phyloP scores from a whole-genome alignment of 495 filamentous ascomycete genomes.

The Oidiodendron maius region DNA sequence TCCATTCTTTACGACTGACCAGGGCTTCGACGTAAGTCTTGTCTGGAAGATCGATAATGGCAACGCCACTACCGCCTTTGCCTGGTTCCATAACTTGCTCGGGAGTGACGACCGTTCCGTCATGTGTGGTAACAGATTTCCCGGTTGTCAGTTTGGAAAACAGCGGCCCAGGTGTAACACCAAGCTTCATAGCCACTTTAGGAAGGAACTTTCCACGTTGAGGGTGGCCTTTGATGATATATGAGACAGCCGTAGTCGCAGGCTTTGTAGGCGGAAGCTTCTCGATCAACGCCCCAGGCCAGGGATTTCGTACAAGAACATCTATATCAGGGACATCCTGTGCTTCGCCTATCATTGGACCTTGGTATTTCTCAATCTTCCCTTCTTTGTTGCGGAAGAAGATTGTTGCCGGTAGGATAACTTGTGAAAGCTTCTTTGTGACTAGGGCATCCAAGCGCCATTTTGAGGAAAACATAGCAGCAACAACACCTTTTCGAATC shows the following conservation, averaged over 20 bases:
- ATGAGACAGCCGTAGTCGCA: slow-evolving; percentile 65
- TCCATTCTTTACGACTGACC: slow-evolving; percentile 69
- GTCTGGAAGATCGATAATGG: slow-evolving; percentile 73
- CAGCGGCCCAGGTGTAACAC: slow-evolving; percentile 45
- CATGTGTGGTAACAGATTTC: slow-evolving; percentile 41
- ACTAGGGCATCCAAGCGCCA: slow-evolving; percentile 67
- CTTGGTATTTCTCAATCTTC: slow-evolving; percentile 59
- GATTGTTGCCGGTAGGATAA: slow-evolving; percentile 60
- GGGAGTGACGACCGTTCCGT: slow-evolving; percentile 50
- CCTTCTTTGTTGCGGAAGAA: slow-evolving; percentile 63
- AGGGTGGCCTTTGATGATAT: slow-evolving; percentile 70
- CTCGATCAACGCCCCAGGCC: slow-evolving; percentile 66
- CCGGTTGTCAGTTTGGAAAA: slow-evolving; percentile 47
- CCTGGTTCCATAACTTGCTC: slow-evolving; percentile 41
- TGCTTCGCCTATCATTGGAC: slow-evolving; percentile 50
- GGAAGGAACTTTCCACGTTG: slow-evolving; percentile 75
- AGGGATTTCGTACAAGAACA: slow-evolving; percentile 72
- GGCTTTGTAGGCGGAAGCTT: slow-evolving; percentile 60
- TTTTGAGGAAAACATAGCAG: slow-evolving; percentile 74
- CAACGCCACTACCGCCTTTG: slow-evolving; percentile 55
- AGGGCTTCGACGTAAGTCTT: slow-evolving; percentile 60
- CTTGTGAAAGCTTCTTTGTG: slow-evolving; percentile 57
- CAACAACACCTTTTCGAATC: slow-evolving; percentile 54
- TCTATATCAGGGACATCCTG: slow-evolving; percentile 54
- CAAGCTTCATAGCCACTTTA: slow-evolving; percentile 51